Evolutionary conservation across 495 filamentous ascomycete species (phyloP).

Genomic region (Cetradonia linearis): DNA sequence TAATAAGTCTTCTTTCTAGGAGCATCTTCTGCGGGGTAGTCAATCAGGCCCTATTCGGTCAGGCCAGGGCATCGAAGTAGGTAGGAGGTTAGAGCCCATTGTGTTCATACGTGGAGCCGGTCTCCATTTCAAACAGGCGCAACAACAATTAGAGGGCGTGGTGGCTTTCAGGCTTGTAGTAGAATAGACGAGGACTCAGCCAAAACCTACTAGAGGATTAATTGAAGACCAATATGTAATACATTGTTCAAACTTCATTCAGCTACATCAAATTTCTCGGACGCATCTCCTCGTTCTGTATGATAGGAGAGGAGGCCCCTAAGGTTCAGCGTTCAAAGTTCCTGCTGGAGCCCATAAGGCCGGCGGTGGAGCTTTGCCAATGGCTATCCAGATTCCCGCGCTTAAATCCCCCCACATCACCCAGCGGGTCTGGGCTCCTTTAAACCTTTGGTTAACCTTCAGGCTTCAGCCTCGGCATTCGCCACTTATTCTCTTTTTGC

Average conservation of each 20-base stretch:
- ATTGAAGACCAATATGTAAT: neutral
- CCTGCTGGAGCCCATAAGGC: too few species aligned
- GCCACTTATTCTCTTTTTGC: too few species aligned
- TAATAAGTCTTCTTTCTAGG: neutral
- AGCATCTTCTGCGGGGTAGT: neutral
- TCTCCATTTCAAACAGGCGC: neutral
- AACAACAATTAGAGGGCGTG: neutral
- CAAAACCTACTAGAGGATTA: neutral
- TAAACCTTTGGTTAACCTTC: too few species aligned
- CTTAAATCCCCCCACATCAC: too few species aligned
- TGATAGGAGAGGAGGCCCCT: too few species aligned
- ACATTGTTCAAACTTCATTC: neutral
- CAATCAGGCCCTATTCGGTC: neutral
- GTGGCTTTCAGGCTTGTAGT: slow-evolving; percentile 1
- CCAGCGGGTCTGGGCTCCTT: too few species aligned
- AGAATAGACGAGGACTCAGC: neutral
- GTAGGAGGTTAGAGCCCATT: neutral
- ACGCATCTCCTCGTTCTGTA: too few species aligned
- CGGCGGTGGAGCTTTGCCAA: too few species aligned
- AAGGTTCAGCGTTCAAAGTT: too few species aligned
- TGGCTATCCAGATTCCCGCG: too few species aligned
- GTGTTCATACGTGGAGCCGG: neutral
- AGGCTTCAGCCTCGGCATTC: too few species aligned
- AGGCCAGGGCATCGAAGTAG: neutral
- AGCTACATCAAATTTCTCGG: neutral